Conservation (phyloP, 208 protist species). For the Lotmaria passim region DNA sequence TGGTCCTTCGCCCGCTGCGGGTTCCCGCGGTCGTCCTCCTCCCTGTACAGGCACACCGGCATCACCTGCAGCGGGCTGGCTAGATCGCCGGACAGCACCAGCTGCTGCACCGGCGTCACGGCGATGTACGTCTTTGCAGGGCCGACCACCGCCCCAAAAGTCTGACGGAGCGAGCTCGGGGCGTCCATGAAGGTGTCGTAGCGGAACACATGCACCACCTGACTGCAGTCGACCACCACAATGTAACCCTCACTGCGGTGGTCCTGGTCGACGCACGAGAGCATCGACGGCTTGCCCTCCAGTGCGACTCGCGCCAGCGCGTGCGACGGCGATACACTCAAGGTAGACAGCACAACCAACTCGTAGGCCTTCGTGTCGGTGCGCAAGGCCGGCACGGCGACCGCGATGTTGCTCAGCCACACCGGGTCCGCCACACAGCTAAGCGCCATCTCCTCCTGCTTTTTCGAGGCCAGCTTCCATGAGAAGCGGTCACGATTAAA, state of each 20-base stretch:
- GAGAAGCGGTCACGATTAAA: slow-evolving; percentile 44
- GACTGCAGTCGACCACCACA: slow-evolving; percentile 36
- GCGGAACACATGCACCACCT: slow-evolving; percentile 46
- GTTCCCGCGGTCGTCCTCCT: slow-evolving; percentile 24
- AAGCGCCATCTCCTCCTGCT: slow-evolving; percentile 38
- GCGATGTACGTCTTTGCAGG: slow-evolving; percentile 23
- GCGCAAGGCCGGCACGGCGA: slow-evolving; percentile 44
- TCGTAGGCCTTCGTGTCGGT: slow-evolving; percentile 35
- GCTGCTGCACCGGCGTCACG: slow-evolving; percentile 30
- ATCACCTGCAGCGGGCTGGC: slow-evolving; percentile 32
- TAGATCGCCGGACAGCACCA: slow-evolving; percentile 24
- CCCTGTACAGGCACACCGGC: slow-evolving; percentile 30
- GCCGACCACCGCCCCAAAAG: not conserved
- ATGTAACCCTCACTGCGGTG: slow-evolving; percentile 48
- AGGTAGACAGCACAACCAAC: slow-evolving; percentile 40
- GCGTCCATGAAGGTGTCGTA: slow-evolving; percentile 47
- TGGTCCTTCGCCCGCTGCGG: slow-evolving; percentile 23
- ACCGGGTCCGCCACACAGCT: slow-evolving; percentile 58
- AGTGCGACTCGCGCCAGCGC: slow-evolving; percentile 33
- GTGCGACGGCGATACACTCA: slow-evolving; percentile 31
- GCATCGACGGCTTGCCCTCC: slow-evolving; percentile 33
- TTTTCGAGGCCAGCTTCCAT: slow-evolving; percentile 50
- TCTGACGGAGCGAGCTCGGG: not conserved
- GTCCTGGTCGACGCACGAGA: slow-evolving; percentile 45
- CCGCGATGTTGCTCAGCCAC: slow-evolving; percentile 55